Base-by-base conservation (phyloP, 1,139 yeast species). In the Lipomyces yarrowii region DNA sequence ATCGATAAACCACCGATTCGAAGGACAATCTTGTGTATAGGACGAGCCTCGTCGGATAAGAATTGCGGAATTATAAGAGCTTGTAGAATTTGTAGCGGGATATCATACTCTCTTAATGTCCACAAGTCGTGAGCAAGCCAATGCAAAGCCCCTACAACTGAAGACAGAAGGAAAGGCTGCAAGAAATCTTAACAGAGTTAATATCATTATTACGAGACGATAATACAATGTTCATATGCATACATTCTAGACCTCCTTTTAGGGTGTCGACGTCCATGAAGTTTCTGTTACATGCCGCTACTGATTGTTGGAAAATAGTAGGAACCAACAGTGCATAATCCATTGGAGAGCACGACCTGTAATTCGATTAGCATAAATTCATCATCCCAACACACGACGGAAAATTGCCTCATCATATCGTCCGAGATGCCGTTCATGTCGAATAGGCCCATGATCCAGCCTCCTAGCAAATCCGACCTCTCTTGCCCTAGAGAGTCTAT, bases 401-500 rank as follows among this genome's bases (percentile, higher is more conserved):
- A 30, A 59, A 1, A 30, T 30, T 37, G 37, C 23, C 87, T 85
- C 74, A 92, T 86, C 64, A 92, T 79, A 48, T 89, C 93, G 76
- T 93, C 98, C 0, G 96, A 87, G 56, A 93, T 85, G 1, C 97
- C 97, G 63, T 92, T 96, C 56, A 91, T 86, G 68, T 91, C 93
- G 77, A 90, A 92, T 59, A 93, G 77, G 1, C 96, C 94, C 56
- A 84, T 81, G 56, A 90, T 84, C 98, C 98, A 93, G 55, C 86
- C 89, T 59, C 85, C 86, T 42, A 90, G 77, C 13, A 88, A 80
- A 53, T 81, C 85, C 60, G 81, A 79, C 71, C 75, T 72, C 4
- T 72, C 75, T 3, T 72, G 71, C 3, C 71, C 60, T 54, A 61
- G 26, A 39, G 60, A 56, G 56, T 72, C 72, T 15, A 70, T 64